Percentiles rank a stretch among this genome's conserved stretches.
phyloP scores from a whole-genome alignment of 2,329 filamentous ascomycete genomes.

The Thielaviopsis ethacetica region DNA sequence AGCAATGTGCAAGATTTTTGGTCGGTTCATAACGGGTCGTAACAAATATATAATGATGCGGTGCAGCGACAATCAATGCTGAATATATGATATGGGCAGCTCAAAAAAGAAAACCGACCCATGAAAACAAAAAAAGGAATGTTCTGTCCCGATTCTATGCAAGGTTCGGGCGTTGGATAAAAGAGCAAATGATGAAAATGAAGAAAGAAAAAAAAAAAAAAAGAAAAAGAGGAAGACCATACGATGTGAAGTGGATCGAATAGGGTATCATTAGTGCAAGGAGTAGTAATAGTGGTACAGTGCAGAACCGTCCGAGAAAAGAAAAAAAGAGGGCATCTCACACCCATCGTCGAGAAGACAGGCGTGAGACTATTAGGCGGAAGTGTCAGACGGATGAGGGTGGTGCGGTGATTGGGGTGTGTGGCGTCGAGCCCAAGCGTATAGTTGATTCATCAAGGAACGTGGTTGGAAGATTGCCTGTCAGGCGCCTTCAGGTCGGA shows the following conservation, averaged over 20 bases:
- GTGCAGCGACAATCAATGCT: not conserved
- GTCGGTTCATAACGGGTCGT: conserved; percentile 11
- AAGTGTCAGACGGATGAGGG: not conserved
- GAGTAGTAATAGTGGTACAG: conserved; percentile 1
- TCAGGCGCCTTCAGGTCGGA: not conserved
- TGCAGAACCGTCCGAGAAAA: not conserved
- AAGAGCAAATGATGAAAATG: no score
- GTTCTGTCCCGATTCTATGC: conserved; percentile 8
- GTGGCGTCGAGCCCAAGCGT: conserved; percentile 9
- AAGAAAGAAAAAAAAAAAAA: no score
- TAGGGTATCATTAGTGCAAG: conserved; percentile 8
- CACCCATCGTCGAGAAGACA: not conserved
- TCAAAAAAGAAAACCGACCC: not conserved
- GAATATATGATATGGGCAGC: conserved; percentile 1
- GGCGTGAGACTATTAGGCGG: not conserved
- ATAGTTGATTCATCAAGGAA: conserved; percentile 5
- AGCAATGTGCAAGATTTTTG: conserved; percentile 11
- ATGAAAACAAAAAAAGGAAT: conserved; percentile 1
- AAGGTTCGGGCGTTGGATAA: conserved; percentile 6
- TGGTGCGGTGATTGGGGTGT: not conserved
- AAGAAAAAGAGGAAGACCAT: no score
- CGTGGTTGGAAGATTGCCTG: conserved; percentile 4
- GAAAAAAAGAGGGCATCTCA: no score
- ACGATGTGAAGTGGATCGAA: not conserved
- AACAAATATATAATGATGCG: conserved; percentile 8